Base-by-base conservation (phyloP, 2,329 filamentous ascomycete genomes). In the Colletotrichum scovillei region DNA sequence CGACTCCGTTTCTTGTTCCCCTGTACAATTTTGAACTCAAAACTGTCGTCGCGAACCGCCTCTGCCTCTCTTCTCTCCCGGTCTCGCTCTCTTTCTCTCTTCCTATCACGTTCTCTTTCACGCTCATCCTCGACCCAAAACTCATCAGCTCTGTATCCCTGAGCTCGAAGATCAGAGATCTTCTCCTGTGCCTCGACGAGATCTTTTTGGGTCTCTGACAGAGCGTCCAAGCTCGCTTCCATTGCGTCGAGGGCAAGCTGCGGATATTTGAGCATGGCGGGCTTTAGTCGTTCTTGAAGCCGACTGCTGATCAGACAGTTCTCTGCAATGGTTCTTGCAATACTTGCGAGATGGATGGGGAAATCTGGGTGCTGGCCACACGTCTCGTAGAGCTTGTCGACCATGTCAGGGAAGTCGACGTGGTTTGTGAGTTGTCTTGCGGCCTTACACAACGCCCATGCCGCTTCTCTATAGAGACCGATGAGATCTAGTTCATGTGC, bases 381-480 rank as follows among this genome's bases (percentile, higher is more conserved):
- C 22, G 57, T 52, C 12, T 38, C 22, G 38, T 65, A 73, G 16
- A 70, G 53, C 32, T 71, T 42, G 5, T 55, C 42, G n/a, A 70
- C 38, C 28, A 73, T 46, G 32, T 9, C 9, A 19, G 38, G 53
- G 26, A 70, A 71, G 35, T 73, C 70, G 11, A 70, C 30, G 11
- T 65, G 66, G 24, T 59, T 30, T 22, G 28, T 52, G 46, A 35
- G 52, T 16, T 46, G 26, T 24, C 30, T 35, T 3, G 52, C 42
- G 2, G 53, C 28, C 19, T 46, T 24, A 19, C 59, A 70, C 2
- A 69, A 32, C 6, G 59, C 67, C 9, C 19, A 42, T 7, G 55
- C 42, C 9, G 53, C 55, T 38, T 73, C 32, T 4, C 32, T 19
- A 12, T 70, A 70, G 8, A 70, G 42, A 8, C 46, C 26, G 52